Percentiles rank a stretch among this genome's conserved stretches.
These are phyloP conservation scores for Ogataea philodendri DNA, from an alignment of 805 yeast genomes.

Conservation along the genomic window DNA sequence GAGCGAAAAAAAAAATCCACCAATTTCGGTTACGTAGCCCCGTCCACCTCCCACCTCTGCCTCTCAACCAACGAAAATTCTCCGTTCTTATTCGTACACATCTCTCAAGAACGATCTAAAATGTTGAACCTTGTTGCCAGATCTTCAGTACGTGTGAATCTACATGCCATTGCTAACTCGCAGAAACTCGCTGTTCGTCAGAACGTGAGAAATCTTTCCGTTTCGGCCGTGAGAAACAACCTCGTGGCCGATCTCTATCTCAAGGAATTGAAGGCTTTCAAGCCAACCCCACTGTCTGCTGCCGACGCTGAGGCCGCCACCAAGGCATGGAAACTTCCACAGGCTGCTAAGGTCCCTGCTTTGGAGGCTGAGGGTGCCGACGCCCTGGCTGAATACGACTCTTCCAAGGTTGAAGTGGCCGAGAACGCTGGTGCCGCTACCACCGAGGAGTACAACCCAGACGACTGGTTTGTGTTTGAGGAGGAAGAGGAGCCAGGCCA, in stretches of 20 bases:
- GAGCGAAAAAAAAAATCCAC: too few relatives aligned
- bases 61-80: conserved; percentile 15
- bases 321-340: conserved; percentile 79
- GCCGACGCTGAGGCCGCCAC: conserved; percentile 77
- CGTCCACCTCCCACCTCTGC: background rate
- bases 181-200: conserved; percentile 10
- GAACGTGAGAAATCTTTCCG: conserved; percentile 30
- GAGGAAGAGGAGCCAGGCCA: conserved; percentile 55
- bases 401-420: conserved; percentile 72
- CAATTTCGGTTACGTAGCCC: conserved; percentile 13
- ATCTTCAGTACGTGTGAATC: conserved; percentile 24
- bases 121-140: conserved; percentile 26
- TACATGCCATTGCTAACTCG: conserved; percentile 6
- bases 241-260: conserved; percentile 81
- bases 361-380: conserved; percentile 65
- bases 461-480: conserved; percentile 81
- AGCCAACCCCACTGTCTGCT: conserved; percentile 73
- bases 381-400: conserved; percentile 65
- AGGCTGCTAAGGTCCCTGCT: conserved; percentile 72
- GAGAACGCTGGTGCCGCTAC: conserved; percentile 46
- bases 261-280: conserved; percentile 82
- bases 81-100: conserved; percentile 7
- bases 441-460: conserved; percentile 46
- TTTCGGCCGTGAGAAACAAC: conserved; percentile 38
- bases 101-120: conserved; percentile 5